Base-by-base conservation (phyloP, 768 basidiomycete genomes). In the Xanthoconium purpureum region DNA sequence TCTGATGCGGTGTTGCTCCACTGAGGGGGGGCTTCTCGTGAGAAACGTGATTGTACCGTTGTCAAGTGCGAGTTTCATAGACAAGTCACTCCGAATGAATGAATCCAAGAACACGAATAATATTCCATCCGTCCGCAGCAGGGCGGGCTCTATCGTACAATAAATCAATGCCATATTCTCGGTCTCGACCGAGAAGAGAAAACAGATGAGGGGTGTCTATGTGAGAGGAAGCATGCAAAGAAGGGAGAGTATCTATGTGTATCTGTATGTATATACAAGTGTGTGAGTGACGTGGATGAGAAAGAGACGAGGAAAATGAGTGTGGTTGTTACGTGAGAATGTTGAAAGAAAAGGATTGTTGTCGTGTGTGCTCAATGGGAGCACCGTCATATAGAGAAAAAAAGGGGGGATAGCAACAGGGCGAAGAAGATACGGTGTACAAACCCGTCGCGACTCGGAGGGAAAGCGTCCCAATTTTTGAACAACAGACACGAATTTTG, bases 211-310 rank as follows among this genome's bases (percentile, higher is more conserved):
- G 59, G 54, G 35, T 54, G 55, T 72, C 71, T 71, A 70, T 68
- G 71, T 52, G 56, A 68, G 20, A 18, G 54, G 24, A 24, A 56
- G 63, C 63, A 64, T 69, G 67, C 67, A 56, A 58, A 35, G 57
- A 64, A 56, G 40, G 17, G 54, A 43, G 38, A 33, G 66, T 72
- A 71, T 70, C 66, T 67, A 72, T 71, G 69, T 63, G 69, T 72
- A 71, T 72, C 64, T 71, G 65, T 65, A 68, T 69, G 71, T 72
- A 70, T 72, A 69, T 71, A 72, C 64, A 68, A 63, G 51, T 71
- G 68, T 66, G 60, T 66, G 70, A 69, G 68, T 61, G 63, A 61
- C 49, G 49, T 33, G 36, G 57, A 60, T 42, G 58, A 55, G 56
- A 55, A 57, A 44, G 12, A 52, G 29, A 32, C 40, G 28, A 24